A percentile compares a stretch with the other conserved stretches of the same genome.
Evolutionary conservation across 495 filamentous ascomycete genomes (phyloP).

Genomic region (Penicillium bialowiezense): DNA sequence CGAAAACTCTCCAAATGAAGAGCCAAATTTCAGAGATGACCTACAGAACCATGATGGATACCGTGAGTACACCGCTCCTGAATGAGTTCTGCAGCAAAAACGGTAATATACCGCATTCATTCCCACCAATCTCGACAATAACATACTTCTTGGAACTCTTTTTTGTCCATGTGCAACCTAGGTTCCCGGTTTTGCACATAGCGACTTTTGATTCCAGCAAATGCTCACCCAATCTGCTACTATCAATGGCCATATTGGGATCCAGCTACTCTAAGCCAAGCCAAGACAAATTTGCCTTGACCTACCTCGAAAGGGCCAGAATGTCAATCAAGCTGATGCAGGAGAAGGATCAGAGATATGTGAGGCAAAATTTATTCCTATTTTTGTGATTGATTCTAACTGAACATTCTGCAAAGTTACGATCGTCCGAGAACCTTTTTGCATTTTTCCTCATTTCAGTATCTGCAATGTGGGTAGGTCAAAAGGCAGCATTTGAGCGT

Average conservation of each 20-base stretch:
- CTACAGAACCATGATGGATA: background rate
- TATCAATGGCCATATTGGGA: conserved; percentile 24
- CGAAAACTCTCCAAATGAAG: background rate
- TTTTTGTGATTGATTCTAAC: background rate
- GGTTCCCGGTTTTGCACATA: conserved; percentile 26
- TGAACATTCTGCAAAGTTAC: conserved; percentile 7
- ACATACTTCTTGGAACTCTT: conserved; percentile 23
- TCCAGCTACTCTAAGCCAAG: conserved; percentile 19
- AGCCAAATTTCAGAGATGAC: background rate
- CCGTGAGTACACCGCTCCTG: background rate
- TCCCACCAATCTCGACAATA: conserved; percentile 12
- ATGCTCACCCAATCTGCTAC: conserved; percentile 14
- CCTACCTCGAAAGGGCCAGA: conserved; percentile 19
- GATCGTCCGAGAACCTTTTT: conserved; percentile 18
- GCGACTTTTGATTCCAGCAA: conserved; percentile 20
- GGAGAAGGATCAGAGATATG: background rate
- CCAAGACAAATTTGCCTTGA: conserved; percentile 17
- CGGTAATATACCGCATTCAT: background rate
- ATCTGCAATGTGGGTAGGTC: conserved; percentile 23
- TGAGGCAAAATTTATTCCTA: conserved; percentile 7
- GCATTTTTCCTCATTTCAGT: conserved; percentile 23
- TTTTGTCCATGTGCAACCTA: conserved; percentile 22
- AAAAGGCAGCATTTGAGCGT: conserved; percentile 23
- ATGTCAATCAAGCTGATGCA: conserved; percentile 11
- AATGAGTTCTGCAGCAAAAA: background rate